Base-by-base conservation (phyloP, 2,329 filamentous ascomycete species). In the Cladophialophora psammophila region DNA sequence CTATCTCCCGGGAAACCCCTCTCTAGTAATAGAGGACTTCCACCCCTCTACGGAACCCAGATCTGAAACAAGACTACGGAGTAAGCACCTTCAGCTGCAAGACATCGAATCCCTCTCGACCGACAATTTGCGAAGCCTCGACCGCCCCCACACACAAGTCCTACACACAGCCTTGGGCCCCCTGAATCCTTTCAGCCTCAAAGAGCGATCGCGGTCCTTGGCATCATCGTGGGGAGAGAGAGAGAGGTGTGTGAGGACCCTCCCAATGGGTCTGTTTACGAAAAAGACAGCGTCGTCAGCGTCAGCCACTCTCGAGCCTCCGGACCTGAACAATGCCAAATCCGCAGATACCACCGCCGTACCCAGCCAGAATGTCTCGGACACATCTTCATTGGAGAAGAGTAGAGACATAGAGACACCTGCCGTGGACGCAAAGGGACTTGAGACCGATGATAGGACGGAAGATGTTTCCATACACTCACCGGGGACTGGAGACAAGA, bases 311-410 rank as follows among this genome's bases (percentile, higher is more conserved):
- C 60, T 50, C 13, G 38, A 50, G 59, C 40, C 40, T 9, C 57
- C 26, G 56, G 59, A 32, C 31, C 40, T 7, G n/a, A 26, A 59
- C 63, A 60, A 67, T 62, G 56, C 52, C 36, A 68, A 67, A 35
- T 69, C 70, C 9, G 69, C 64, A 48, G 36, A 65, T 10, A 66
- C 67, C 26, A 69, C 70, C 12, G 65, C 64, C 6, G 69, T 68
- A 6, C 66, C 70, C 20, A 72, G 70, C 67, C 58, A 66, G 52
- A 71, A 68, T 64, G 66, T 59, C 9, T 72, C 70, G n/a, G 52
- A 66, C 36, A 65, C 69, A 13, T 62, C 71, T 15, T 61, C 59
- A 34, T 64, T 72, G 18, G 60, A 69, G 10, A 71, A 72, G 48
- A 38, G 57, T 10, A 13, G 15, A 12, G 53, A 55, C n/a, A 5